These are phyloP conservation scores for Eremothecium gossypii DNA, from an alignment of 1,139 yeast genomes.

Conservation along the genomic window DNA sequence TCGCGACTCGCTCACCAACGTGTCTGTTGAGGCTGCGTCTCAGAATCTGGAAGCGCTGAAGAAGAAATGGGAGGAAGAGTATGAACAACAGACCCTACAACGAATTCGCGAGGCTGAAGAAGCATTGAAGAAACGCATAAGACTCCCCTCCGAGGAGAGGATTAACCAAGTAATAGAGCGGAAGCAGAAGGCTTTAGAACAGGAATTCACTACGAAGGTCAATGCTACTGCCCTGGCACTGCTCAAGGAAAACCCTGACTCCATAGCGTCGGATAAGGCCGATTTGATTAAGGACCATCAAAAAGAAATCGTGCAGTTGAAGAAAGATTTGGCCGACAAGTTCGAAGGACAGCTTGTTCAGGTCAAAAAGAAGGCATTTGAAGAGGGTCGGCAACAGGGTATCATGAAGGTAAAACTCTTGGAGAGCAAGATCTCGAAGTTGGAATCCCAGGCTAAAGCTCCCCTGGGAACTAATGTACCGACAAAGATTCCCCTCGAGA, in stretches of 20 bases:
- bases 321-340: conserved; percentile 13
- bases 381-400: conserved; percentile 33
- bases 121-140: conserved; percentile 24
- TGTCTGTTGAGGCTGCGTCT: not conserved
- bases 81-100: conserved; percentile 19
- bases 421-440: conserved; percentile 24
- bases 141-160: conserved; percentile 26
- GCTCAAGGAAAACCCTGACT: conserved; percentile 4
- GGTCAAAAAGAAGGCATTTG: conserved; percentile 32
- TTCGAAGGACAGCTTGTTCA: conserved; percentile 26
- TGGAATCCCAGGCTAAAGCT: conserved; percentile 15
- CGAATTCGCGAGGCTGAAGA: conserved; percentile 28
- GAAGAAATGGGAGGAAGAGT: conserved; percentile 22
- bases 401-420: conserved; percentile 27
- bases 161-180: conserved; percentile 21
- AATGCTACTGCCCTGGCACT: conserved; percentile 11
- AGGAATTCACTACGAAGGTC: conserved; percentile 19
- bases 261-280: conserved; percentile 8
- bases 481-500: conserved; percentile 1
- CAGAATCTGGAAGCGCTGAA: conserved; percentile 13
- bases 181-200: conserved; percentile 19
- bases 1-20: not conserved
- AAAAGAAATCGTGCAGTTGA: conserved; percentile 15
- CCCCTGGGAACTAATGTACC: not conserved
- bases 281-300: conserved; percentile 19